A percentile compares a stretch with the other conserved stretches of the same genome.
Evolutionary conservation across 2,329 filamentous ascomycete genomes (phyloP).

Genomic region (Hansfordia pulvinata): DNA sequence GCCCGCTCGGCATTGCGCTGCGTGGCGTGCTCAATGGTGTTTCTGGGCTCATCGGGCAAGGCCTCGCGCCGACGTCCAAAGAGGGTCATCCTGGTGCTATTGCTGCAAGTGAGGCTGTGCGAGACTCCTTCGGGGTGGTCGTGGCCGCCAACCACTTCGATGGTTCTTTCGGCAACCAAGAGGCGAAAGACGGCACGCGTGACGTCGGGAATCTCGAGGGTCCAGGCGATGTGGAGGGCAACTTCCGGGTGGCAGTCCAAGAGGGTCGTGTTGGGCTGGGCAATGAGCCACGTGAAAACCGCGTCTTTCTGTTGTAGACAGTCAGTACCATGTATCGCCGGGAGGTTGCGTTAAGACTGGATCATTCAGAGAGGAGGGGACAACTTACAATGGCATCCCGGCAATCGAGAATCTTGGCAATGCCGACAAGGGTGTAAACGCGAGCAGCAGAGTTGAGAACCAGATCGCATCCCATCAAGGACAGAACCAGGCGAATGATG

Average conservation of each 20-base stretch:
- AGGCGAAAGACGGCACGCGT: conserved; percentile 39
- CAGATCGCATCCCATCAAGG: conserved; percentile 39
- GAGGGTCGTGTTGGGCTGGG: conserved; percentile 38
- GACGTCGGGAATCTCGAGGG: conserved; percentile 26
- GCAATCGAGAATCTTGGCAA: conserved; percentile 47
- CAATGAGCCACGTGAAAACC: conserved; percentile 45
- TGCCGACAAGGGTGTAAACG: conserved; percentile 50
- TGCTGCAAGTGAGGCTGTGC: conserved; percentile 2
- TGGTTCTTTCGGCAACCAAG: conserved; percentile 48
- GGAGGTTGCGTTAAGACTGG: too few relatives aligned
- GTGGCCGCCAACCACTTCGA: conserved; percentile 21
- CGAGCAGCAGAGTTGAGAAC: conserved; percentile 51
- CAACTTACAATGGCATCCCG: conserved; percentile 24
- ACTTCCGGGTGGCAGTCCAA: conserved; percentile 52
- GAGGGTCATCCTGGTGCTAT: conserved; percentile 13
- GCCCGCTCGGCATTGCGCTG: conserved; percentile 4
- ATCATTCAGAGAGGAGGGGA: not conserved
- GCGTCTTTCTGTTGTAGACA: conserved; percentile 25
- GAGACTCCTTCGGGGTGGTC: conserved; percentile 15
- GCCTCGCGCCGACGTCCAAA: conserved; percentile 32
- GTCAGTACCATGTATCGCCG: too few relatives aligned
- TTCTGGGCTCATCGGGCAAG: conserved; percentile 17
- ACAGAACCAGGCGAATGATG: conserved; percentile 48
- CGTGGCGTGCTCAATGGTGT: conserved; percentile 13
- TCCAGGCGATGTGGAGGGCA: conserved; percentile 40